phyloP scores from a whole-genome alignment of 768 basidiomycete species.

The Boletus rubescentipes region DNA sequence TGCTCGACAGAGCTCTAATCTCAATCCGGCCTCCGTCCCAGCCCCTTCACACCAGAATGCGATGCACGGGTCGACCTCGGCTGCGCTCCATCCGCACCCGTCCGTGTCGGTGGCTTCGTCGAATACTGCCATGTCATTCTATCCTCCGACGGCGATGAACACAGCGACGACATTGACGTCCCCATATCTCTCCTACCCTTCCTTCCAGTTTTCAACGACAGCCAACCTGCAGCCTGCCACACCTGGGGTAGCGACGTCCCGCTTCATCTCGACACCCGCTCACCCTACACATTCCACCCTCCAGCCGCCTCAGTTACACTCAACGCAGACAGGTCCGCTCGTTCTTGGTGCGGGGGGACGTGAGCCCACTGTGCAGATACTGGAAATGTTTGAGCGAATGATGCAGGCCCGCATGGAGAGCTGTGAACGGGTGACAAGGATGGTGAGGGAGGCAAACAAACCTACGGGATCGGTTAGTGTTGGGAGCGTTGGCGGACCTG shows the following conservation, averaged over 20 bases:
- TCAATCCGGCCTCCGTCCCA: slow-evolving; percentile 30
- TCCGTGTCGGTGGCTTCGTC: slow-evolving; percentile 17
- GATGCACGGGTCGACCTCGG: slow-evolving; percentile 10
- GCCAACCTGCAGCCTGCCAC: slow-evolving; percentile 12
- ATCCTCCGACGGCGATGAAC: slow-evolving; percentile 31
- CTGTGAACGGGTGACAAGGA: slow-evolving; percentile 61
- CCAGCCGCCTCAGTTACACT: slow-evolving; percentile 14
- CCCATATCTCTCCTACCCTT: slow-evolving; percentile 31
- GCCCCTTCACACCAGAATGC: slow-evolving; percentile 19
- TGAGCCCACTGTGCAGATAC: slow-evolving; percentile 49
- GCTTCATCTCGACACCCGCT: slow-evolving; percentile 11
- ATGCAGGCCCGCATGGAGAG: slow-evolving; percentile 76
- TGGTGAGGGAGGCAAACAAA: slow-evolving; percentile 43
- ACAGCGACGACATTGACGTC: slow-evolving; percentile 32
- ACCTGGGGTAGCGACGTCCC: slow-evolving; percentile 8
- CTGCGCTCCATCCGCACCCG: slow-evolving; percentile 17
- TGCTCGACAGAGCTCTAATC: slow-evolving; percentile 30
- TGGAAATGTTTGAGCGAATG: slow-evolving; percentile 70
- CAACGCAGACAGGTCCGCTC: slow-evolving; percentile 21
- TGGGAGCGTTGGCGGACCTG: slow-evolving; percentile 29
- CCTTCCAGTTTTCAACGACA: slow-evolving; percentile 25
- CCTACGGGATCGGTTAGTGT: slow-evolving; percentile 15
- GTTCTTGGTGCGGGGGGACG: slow-evolving; percentile 31
- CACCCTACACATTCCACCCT: slow-evolving; percentile 6
- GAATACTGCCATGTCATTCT: slow-evolving; percentile 22